These are phyloP conservation scores for Gossypium longicalyx DNA, from an alignment of 345 rosid genomes.

Conservation along the genomic window DNA sequence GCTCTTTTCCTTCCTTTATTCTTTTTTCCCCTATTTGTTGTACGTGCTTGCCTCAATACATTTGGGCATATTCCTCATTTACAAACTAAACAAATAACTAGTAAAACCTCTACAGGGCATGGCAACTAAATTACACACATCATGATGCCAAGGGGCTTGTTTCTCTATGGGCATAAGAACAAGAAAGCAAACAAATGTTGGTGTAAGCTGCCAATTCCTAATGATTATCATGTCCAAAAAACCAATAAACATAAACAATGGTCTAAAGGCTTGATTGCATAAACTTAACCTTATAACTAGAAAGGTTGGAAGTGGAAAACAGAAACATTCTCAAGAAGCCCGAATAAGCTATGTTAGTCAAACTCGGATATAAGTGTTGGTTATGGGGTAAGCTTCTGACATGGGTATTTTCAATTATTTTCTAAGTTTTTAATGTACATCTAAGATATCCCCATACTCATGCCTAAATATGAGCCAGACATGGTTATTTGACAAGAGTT, in stretches of 20 bases:
- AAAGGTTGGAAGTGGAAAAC: not conserved
- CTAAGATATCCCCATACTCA: no score
- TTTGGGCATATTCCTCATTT: not conserved
- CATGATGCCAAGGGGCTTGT: not conserved
- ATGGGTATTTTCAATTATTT: no score
- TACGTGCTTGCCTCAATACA: not conserved
- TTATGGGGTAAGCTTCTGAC: no score
- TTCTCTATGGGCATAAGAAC: not conserved
- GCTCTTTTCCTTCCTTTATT: not conserved
- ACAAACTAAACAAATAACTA: not conserved
- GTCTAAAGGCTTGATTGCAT: not conserved
- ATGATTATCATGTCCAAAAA: not conserved
- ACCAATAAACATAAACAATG: not conserved
- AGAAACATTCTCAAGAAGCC: not conserved
- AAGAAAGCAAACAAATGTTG: not conserved
- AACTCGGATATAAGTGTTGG: no score
- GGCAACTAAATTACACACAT: not conserved
- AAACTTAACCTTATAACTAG: not conserved
- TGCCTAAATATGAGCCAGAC: no score
- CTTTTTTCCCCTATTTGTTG: not conserved
- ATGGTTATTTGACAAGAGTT: no score
- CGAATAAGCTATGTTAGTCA: no score
- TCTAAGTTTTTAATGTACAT: no score
- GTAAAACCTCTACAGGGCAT: not conserved
- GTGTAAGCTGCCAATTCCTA: not conserved